Conservation (phyloP, 1,284 basidiomycete species). For the Tylopilus orsonianus region DNA sequence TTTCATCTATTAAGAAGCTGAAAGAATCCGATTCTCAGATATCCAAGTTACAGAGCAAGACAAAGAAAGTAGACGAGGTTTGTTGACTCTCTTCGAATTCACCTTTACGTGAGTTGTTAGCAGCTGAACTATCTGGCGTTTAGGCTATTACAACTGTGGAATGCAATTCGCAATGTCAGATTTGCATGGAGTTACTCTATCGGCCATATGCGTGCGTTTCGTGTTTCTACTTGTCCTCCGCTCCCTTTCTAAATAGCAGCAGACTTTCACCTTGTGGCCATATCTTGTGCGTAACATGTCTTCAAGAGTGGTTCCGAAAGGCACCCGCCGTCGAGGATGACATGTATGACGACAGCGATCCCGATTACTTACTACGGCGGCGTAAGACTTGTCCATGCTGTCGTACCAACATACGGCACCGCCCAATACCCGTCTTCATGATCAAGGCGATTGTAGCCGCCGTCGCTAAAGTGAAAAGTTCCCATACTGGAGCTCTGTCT, state of each 20-base stretch:
- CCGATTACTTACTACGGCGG: constrained; percentile 52
- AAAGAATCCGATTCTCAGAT: constrained; percentile 50
- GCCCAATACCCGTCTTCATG: constrained; percentile 67
- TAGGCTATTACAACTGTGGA: constrained; percentile 59
- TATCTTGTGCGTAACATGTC: constrained; percentile 62
- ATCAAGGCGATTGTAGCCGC: constrained; percentile 57
- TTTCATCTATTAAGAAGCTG: constrained; percentile 38
- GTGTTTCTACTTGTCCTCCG: not conserved
- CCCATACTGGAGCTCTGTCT: constrained; percentile 15
- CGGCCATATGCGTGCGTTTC: constrained; percentile 63
- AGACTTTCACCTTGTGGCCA: constrained; percentile 75
- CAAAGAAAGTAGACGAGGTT: constrained; percentile 58
- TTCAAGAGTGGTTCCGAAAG: constrained; percentile 73
- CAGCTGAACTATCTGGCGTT: not conserved
- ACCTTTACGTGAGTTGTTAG: not conserved
- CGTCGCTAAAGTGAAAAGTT: constrained; percentile 41
- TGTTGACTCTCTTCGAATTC: constrained; percentile 5
- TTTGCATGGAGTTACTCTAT: constrained; percentile 67
- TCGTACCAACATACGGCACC: constrained; percentile 51
- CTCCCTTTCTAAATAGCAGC: constrained; percentile 5
- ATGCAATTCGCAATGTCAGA: constrained; percentile 62
- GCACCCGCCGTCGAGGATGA: constrained; percentile 57
- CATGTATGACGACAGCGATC: constrained; percentile 51
- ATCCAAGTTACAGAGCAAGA: constrained; percentile 45
- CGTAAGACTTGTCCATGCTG: constrained; percentile 73